A percentile compares a stretch with the other conserved stretches of the same genome.
Conservation (phyloP, 768 basidiomycete genomes). For the Psilocybe cyanescens region DNA sequence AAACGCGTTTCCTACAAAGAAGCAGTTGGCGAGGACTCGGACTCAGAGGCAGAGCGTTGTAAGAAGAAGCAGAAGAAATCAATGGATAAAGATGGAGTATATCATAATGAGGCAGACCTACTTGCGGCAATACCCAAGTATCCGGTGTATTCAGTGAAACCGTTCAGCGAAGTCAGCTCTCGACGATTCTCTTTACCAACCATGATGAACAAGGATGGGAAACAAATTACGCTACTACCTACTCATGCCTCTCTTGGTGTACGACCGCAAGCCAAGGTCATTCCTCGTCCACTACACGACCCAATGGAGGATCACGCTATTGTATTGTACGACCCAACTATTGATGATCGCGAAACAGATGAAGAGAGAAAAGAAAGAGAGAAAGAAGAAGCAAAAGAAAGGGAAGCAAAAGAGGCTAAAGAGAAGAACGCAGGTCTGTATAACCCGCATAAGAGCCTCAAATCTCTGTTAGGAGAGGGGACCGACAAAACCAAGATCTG, state of each 20-base stretch:
- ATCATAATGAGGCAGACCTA: constrained; percentile 66
- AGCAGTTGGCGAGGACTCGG: constrained; percentile 58
- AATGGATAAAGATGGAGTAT: constrained; percentile 51
- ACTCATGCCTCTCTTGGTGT: constrained; percentile 84
- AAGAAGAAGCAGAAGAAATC: constrained; percentile 73
- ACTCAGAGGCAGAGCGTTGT: constrained; percentile 54
- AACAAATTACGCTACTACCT: constrained; percentile 53
- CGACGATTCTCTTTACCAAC: constrained; percentile 84
- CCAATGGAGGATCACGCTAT: constrained; percentile 99
- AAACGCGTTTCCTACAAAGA: constrained; percentile 90
- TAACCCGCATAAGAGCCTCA: constrained; percentile 93
- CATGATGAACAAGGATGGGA: constrained; percentile 75
- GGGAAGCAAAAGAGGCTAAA: constrained; percentile 62
- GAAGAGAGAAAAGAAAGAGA: constrained; percentile 78
- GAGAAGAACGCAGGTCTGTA: constrained; percentile 76
- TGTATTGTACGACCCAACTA: constrained; percentile 95
- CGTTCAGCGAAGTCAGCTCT: constrained; percentile 58
- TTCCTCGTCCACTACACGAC: constrained; percentile 93
- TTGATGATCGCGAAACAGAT: constrained; percentile 90
- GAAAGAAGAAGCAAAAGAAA: constrained; percentile 72
- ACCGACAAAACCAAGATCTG: constrained; percentile 61
- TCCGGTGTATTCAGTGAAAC: constrained; percentile 83
- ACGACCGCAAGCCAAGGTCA: constrained; percentile 75
- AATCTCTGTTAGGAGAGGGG: constrained; percentile 73
- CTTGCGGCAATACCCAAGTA: constrained; percentile 67